phyloP scores from a whole-genome alignment of 2,329 filamentous ascomycete genomes.

The Cladophialophora chaetospira region DNA sequence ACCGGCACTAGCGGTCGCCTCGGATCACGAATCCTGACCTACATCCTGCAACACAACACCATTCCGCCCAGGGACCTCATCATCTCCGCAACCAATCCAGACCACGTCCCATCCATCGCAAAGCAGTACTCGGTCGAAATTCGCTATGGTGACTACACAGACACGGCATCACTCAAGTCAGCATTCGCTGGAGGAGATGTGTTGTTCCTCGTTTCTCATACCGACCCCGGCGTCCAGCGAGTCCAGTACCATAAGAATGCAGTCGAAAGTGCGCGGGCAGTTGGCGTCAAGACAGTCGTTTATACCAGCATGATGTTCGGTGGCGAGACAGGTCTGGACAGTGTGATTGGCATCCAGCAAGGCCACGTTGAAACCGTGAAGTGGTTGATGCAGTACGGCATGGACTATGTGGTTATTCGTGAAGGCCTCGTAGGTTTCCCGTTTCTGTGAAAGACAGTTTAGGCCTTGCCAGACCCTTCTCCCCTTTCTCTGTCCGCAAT shows the following conservation, averaged over 20 bases:
- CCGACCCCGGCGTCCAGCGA: neutral
- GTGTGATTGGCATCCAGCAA: constrained; percentile 12
- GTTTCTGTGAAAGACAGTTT: too few relatives aligned
- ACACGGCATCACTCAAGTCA: neutral
- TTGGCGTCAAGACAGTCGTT: neutral
- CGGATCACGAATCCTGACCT: neutral
- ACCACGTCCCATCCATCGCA: neutral
- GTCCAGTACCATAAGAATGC: constrained; percentile 7
- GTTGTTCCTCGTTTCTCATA: constrained; percentile 6
- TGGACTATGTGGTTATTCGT: constrained; percentile 4
- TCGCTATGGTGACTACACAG: neutral
- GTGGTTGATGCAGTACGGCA: neutral
- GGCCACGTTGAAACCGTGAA: neutral
- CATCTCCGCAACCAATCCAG: constrained; percentile 4
- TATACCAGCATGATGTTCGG: constrained; percentile 15
- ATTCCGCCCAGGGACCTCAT: neutral
- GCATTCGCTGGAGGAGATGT: neutral
- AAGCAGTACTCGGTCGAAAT: neutral
- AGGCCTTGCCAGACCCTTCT: too few relatives aligned
- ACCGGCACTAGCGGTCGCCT: constrained; percentile 1
- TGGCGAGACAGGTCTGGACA: neutral
- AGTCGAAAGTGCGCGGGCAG: neutral
- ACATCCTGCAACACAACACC: neutral
- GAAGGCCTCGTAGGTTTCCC: too few relatives aligned
- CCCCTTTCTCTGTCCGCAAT: too few relatives aligned